Evolutionary conservation across 192 early-diverging fungal species (phyloP), one percentile per base, ranked within the genome.

Genomic region (Umbelopsis sp.): DNA sequence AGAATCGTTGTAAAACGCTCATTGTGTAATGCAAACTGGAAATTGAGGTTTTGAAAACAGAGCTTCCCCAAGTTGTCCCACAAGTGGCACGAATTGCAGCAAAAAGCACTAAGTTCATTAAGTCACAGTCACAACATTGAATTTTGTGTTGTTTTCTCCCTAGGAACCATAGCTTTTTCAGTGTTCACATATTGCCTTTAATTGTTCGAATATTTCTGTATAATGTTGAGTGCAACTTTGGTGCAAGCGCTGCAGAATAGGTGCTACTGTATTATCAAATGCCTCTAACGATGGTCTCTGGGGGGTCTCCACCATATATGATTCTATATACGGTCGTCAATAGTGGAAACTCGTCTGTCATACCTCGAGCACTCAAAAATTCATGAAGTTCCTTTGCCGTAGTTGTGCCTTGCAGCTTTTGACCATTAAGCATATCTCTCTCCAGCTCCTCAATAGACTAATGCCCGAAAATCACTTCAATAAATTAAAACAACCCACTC

Each of bases 321-420:
- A 98, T 93, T 53, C 87, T 74, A 83, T 97, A 96, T 12, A 98
- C 91, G 54, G 90, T 88, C 7, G 92, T 94, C 78, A 98, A 93
- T 65, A 98, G 77, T 16, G 95, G 95, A 77, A 94, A 96, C 72
- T 93, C 85, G 25, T 90, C 81, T 17, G 80, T 76, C 31, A 88
- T 69, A 4, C 82, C 74, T 34, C 90, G 83, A 67, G 79, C 80
- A 49, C 78, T 82, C 49, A 97, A 82, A 73, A 97, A 94, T 62
- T 88, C 77, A 81, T 93, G 78, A 20, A 98, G 88, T 77, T 98
- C 95, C 76, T 91, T 83, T 20, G 93, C 91, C 0, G 97, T 98
- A 44, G 94, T 82, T 9, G 95, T 95, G 49, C 96, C 97, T 83
- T 99, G 96, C 45, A 99, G 83, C 78, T 99, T 99, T 72, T 99